Conservation (phyloP, 768 basidiomycete genomes). For the Suillus americanus region DNA sequence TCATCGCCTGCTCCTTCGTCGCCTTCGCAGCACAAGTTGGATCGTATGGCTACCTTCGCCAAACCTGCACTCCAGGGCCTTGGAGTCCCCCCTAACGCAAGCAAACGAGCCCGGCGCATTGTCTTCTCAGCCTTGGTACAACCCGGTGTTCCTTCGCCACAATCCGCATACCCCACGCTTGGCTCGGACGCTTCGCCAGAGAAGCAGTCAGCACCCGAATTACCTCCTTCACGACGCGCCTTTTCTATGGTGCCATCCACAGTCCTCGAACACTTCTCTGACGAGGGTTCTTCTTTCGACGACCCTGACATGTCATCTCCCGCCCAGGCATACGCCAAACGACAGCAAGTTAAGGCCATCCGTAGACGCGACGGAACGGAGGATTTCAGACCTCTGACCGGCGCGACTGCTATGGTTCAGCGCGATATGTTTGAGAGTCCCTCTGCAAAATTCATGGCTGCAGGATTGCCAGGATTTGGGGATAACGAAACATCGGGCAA, state of each 20-base stretch:
- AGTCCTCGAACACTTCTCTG: slow-evolving; percentile 49
- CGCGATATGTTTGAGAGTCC: slow-evolving; percentile 54
- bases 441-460: slow-evolving; percentile 51
- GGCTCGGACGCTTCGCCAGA: slow-evolving; percentile 25
- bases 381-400: slow-evolving; percentile 74
- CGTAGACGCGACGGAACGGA: slow-evolving; percentile 81
- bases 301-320: slow-evolving; percentile 74
- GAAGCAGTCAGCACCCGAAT: slow-evolving; percentile 25
- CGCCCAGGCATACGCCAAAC: slow-evolving; percentile 76
- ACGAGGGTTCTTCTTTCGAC: slow-evolving; percentile 47
- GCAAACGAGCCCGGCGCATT: slow-evolving; percentile 65
- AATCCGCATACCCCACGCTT: slow-evolving; percentile 45
- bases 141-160: slow-evolving; percentile 40
- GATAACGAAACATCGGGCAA: slow-evolving; percentile 94
- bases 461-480: slow-evolving; percentile 82
- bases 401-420: slow-evolving; percentile 52
- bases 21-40: slow-evolving; percentile 48
- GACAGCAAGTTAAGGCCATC: slow-evolving; percentile 76
- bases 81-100: slow-evolving; percentile 51
- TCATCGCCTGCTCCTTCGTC: slow-evolving; percentile 54
- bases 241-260: slow-evolving; percentile 62
- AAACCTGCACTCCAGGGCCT: slow-evolving; percentile 55
- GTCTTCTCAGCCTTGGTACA: slow-evolving; percentile 63
- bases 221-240: slow-evolving; percentile 56
- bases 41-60: slow-evolving; percentile 44